phyloP scores from a whole-genome alignment of 2,329 filamentous ascomycete species.

The Neospermospora avenae region DNA sequence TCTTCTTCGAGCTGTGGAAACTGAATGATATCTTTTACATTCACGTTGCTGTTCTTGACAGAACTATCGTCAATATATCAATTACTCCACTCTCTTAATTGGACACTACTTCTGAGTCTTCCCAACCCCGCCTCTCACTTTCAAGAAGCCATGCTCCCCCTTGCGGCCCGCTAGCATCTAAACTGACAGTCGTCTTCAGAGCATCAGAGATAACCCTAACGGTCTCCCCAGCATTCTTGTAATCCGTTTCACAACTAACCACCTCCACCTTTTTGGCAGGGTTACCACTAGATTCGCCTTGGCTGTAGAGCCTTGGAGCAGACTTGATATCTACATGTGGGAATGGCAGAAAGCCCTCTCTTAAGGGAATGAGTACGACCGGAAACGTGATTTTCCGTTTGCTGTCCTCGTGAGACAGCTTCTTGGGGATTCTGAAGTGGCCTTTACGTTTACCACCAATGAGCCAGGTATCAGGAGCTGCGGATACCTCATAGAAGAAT shows the following conservation, averaged over 20 bases:
- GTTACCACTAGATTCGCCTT: slow-evolving; percentile 23
- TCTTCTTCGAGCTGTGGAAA: too few relatives aligned
- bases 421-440: slow-evolving; percentile 63
- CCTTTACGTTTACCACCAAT: slow-evolving; percentile 78
- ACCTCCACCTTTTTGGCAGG: slow-evolving; percentile 20
- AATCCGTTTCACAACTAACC: slow-evolving; percentile 73
- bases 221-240: slow-evolving; percentile 72
- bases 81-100: background rate
- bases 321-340: slow-evolving; percentile 77
- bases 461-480: slow-evolving; percentile 74
- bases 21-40: too few relatives aligned
- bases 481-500: slow-evolving; percentile 80
- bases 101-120: slow-evolving; percentile 11
- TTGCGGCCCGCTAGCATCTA: slow-evolving; percentile 63
- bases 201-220: slow-evolving; percentile 72
- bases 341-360: slow-evolving; percentile 72
- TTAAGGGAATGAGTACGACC: slow-evolving; percentile 75
- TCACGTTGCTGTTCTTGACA: background rate
- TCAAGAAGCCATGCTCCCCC: slow-evolving; percentile 66
- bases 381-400: slow-evolving; percentile 50
- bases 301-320: slow-evolving; percentile 37
- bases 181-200: slow-evolving; percentile 66
- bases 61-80: background rate
- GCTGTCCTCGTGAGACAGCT: slow-evolving; percentile 43
- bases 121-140: slow-evolving; percentile 44